Evolutionary conservation across 805 yeast species (phyloP).

Genomic region (Wickerhamomyces chambardii): DNA sequence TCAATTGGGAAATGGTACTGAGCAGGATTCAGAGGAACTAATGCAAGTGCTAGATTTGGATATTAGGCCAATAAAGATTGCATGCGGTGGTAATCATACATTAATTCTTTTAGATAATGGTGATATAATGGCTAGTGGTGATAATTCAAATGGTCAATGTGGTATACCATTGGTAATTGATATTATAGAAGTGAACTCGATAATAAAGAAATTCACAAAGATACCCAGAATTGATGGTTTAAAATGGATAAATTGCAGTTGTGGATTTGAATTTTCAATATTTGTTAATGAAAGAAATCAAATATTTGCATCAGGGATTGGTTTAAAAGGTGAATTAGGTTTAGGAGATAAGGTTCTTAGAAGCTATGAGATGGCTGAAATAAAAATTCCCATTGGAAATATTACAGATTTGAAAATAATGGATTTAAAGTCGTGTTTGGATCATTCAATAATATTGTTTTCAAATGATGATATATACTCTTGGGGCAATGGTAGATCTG

Average conservation of each 20-base stretch:
- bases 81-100: constrained; percentile 87
- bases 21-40: constrained; percentile 35
- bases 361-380: not conserved
- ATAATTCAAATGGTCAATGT: constrained; percentile 46
- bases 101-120: constrained; percentile 48
- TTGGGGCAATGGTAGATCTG: constrained; percentile 64
- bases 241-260: constrained; percentile 38
- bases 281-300: constrained; percentile 31
- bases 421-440: constrained; percentile 29
- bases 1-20: constrained; percentile 60
- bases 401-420: constrained; percentile 4
- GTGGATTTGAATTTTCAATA: constrained; percentile 78
- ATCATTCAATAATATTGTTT: constrained; percentile 31
- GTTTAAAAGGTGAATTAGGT: constrained; percentile 73
- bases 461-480: constrained; percentile 40
- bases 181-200: not conserved
- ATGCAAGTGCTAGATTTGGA: constrained; percentile 3
- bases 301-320: constrained; percentile 51
- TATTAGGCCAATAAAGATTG: constrained; percentile 32
- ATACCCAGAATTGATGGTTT: constrained; percentile 12
- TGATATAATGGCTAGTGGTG: constrained; percentile 48
- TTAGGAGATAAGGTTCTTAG: constrained; percentile 20
- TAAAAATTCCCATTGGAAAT: constrained; percentile 5
- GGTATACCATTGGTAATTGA: constrained; percentile 23
- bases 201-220: constrained; percentile 9